Evolutionary conservation across 495 filamentous ascomycete genomes (phyloP).

Genomic region (Aspergillus sclerotioniger): DNA sequence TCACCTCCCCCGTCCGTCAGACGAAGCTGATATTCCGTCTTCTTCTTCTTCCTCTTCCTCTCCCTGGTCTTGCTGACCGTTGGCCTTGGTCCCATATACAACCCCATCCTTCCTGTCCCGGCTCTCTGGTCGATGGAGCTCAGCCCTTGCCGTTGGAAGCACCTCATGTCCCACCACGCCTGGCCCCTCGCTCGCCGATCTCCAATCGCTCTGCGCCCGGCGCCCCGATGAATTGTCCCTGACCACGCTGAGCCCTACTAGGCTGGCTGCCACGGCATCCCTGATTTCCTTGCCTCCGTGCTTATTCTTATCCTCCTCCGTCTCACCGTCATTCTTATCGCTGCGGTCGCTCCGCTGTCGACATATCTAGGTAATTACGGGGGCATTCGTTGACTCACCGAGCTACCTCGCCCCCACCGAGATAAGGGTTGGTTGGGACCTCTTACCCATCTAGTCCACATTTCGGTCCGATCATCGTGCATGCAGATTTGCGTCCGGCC

Average conservation of each 20-base stretch:
- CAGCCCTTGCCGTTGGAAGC: conserved; percentile 2
- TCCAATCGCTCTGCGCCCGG: conserved; percentile 8
- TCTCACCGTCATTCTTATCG: not conserved
- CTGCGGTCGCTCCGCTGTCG: not conserved
- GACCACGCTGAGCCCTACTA: conserved; percentile 12
- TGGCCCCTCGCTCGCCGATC: conserved; percentile 13
- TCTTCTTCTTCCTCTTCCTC: too few relatives aligned
- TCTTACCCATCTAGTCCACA: not conserved
- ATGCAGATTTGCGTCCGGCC: conserved; percentile 3
- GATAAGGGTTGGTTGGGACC: not conserved
- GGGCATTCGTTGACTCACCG: not conserved
- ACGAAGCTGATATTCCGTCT: too few relatives aligned
- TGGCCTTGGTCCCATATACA: too few relatives aligned
- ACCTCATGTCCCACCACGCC: conserved; percentile 20
- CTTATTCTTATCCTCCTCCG: not conserved
- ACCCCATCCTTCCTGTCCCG: too few relatives aligned
- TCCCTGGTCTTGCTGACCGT: too few relatives aligned
- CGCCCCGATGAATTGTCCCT: conserved; percentile 21
- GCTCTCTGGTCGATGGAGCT: conserved; percentile 9
- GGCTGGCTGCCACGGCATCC: conserved; percentile 11
- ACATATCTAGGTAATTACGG: not conserved
- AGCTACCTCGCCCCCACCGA: not conserved
- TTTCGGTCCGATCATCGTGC: not conserved
- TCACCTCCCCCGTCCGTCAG: too few relatives aligned
- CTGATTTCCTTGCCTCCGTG: conserved; percentile 7